These are phyloP conservation scores for Lipomyces yamanashiensis DNA, from an alignment of 805 yeast genomes.

Conservation along the genomic window DNA sequence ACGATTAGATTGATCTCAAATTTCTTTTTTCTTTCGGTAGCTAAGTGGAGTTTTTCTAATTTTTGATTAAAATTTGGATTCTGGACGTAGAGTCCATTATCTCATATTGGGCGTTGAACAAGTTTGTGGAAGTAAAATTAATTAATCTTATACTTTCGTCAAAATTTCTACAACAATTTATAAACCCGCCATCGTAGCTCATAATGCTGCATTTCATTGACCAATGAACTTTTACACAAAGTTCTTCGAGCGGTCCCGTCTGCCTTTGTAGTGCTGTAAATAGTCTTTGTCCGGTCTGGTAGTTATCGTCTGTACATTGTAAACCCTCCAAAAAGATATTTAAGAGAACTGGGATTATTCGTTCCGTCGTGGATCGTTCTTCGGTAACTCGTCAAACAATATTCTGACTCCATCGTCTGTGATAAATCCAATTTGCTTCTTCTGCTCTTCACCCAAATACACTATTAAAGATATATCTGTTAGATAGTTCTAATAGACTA, in stretches of 20 bases:
- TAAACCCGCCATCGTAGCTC: no score
- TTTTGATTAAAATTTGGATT: not conserved
- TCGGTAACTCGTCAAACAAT: conserved; percentile 18
- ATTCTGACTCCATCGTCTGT: conserved; percentile 28
- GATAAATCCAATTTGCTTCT: conserved; percentile 26
- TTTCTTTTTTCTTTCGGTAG: not conserved
- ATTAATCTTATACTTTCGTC: no score
- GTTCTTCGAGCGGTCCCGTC: no score
- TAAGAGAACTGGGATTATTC: not conserved
- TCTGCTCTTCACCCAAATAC: conserved; percentile 30
- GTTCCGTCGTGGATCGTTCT: conserved; percentile 13
- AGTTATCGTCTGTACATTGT: no score
- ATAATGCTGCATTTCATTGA: no score
- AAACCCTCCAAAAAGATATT: no score
- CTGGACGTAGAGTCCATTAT: not conserved
- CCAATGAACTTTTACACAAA: no score
- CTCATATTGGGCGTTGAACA: not conserved
- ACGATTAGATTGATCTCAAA: conserved; percentile 5
- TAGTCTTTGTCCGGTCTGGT: no score
- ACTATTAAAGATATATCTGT: conserved; percentile 4
- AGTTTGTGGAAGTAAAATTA: no score
- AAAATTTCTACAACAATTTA: no score
- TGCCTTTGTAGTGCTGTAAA: no score
- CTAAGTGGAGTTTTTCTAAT: not conserved
- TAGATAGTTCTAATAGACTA: not conserved